Percentiles rank a stretch among this genome's conserved stretches.
phyloP scores from a whole-genome alignment of 2,329 filamentous ascomycete species.

The Chrysoporthe cubensis region DNA sequence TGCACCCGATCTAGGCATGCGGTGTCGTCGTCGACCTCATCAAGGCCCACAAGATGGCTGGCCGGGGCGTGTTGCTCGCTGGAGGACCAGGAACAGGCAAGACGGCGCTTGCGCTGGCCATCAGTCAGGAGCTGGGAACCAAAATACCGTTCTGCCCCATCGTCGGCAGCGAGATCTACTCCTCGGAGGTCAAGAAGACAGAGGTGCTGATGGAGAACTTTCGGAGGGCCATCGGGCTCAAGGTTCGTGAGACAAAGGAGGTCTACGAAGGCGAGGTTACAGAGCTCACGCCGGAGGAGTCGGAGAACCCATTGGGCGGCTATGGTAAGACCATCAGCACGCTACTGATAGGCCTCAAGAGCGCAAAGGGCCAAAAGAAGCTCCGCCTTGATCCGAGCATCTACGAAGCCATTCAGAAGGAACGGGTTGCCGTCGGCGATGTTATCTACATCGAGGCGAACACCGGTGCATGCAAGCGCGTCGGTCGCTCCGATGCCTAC shows the following conservation, averaged over 20 bases:
- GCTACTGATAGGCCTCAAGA: slow-evolving; percentile 91
- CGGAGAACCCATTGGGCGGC: slow-evolving; percentile 93
- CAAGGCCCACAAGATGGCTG: slow-evolving; percentile 95
- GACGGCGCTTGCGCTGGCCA: slow-evolving; percentile 91
- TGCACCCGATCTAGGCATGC: slow-evolving; percentile 66
- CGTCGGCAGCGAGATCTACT: slow-evolving; percentile 97
- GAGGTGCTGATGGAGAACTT: slow-evolving; percentile 99
- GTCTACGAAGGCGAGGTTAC: slow-evolving; percentile 99
- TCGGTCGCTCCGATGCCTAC: slow-evolving; percentile 94
- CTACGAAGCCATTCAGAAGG: slow-evolving; percentile 99
- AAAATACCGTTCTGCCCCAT: slow-evolving; percentile 99
- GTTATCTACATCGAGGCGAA: slow-evolving; percentile 99
- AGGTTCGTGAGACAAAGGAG: slow-evolving; percentile 98
- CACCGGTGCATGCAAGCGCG: slow-evolving; percentile 95
- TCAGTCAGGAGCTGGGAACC: slow-evolving; percentile 95
- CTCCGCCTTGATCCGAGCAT: slow-evolving; percentile 95
- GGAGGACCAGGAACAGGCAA: slow-evolving; percentile 97
- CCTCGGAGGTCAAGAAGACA: slow-evolving; percentile 98
- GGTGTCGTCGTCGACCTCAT: slow-evolving; percentile 96
- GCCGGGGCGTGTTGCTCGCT: slow-evolving; percentile 87
- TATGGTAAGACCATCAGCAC: slow-evolving; percentile 98
- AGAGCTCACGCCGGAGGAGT: slow-evolving; percentile 95
- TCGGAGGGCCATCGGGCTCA: slow-evolving; percentile 90
- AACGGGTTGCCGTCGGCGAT: slow-evolving; percentile 92
- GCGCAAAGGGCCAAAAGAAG: slow-evolving; percentile 96